phyloP scores from a whole-genome alignment of 495 filamentous ascomycete species.

The Arthonia radiata region DNA sequence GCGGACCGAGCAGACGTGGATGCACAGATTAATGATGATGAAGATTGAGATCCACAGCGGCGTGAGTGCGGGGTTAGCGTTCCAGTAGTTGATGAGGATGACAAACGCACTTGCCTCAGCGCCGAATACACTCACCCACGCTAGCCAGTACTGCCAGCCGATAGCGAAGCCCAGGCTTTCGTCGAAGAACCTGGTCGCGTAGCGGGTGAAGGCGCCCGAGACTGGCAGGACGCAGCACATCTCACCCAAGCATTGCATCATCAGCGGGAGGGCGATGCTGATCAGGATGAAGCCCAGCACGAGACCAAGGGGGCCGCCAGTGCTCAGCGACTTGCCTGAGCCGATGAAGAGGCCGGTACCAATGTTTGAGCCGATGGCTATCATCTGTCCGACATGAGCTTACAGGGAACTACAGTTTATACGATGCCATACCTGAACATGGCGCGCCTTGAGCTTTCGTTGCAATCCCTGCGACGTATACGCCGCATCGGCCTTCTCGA shows the following conservation, averaged over 20 bases:
- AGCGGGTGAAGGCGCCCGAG: not conserved
- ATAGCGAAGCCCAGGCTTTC: not conserved
- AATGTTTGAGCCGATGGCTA: conserved; percentile 12
- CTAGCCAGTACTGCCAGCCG: not conserved
- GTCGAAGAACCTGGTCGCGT: not conserved
- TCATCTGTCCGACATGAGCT: too few relatives aligned
- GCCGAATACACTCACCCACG: not conserved
- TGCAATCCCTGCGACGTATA: too few relatives aligned
- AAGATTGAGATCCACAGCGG: not conserved
- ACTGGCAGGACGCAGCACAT: not conserved
- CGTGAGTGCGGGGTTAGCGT: not conserved
- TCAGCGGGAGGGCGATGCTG: not conserved
- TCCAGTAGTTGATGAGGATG: not conserved
- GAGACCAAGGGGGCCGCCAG: not conserved
- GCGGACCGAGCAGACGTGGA: not conserved
- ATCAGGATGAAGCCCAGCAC: not conserved
- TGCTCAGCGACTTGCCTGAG: not conserved
- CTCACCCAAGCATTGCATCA: not conserved
- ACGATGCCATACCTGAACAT: too few relatives aligned
- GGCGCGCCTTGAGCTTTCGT: too few relatives aligned
- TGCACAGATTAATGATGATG: not conserved
- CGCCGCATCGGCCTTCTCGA: too few relatives aligned
- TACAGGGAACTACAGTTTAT: too few relatives aligned
- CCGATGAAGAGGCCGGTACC: conserved; percentile 13
- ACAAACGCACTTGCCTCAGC: not conserved